Base-by-base conservation (phyloP, 768 basidiomycete species). In the Boletus pseudopeckii region DNA sequence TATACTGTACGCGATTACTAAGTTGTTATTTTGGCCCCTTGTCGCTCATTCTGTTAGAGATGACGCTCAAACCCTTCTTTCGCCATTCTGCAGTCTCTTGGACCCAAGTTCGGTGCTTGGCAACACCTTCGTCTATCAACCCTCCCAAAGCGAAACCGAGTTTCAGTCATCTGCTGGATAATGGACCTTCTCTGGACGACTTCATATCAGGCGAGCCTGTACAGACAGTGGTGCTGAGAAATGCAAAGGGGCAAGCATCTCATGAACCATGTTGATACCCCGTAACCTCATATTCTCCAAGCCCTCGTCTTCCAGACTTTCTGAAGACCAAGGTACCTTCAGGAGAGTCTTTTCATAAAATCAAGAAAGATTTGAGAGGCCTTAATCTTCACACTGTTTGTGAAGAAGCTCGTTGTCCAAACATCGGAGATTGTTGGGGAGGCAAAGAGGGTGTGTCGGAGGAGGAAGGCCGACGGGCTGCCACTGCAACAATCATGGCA, bases 351-450 rank as follows among this genome's bases (percentile, higher is more conserved):
- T 99, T 88, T 71, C 86, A 82, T 59, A 91, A 84, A 65, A 98
- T 99, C 59, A 98, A 96, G 80, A 90, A 88, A 60, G 97, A 99
- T 71, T 78, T 99, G 14, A 79, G 97, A 48, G 96, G 95, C 2
- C 80, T 99, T 2, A 83, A 83, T 8, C 76, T 99, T 45, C 93
- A 97, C 65, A 99, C 97, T 0, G 97, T 99, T 2, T 99, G 97
- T 65, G 97, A 99, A 72, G 97, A 99, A 70, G 97, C 97, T 34
- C 81, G 95, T 57, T 99, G 97, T 76, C 97, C 97, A 0, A 99
- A 99, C 65, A 98, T 99, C 52, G 97, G 96, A n/a, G 96, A 98
- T 65, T 99, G 97, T 65, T 99, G 97, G 97, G 93, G 97, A 39
- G 94, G 94, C 9, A 86, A 85, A 63, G 76, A 81, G 32, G 81